Evolutionary conservation across 352 stramenopile genomes (phyloP).

Genomic region (Phytophthora pini): DNA sequence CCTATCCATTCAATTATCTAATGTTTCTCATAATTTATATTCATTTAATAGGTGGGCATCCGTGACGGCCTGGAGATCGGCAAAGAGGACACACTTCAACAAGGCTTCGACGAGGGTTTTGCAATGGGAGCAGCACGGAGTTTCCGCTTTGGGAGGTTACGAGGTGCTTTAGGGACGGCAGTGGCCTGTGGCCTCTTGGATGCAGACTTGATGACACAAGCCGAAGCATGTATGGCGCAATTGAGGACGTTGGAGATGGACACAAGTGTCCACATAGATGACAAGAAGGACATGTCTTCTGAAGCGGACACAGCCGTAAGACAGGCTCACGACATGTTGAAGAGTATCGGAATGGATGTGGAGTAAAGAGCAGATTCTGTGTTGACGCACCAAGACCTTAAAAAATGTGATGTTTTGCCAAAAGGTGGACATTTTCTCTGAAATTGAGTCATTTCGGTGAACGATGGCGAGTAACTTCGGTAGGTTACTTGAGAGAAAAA

Average conservation of each 20-base stretch:
- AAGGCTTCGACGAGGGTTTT: conserved; percentile 76
- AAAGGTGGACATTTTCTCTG: too few relatives aligned
- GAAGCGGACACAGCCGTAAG: conserved; percentile 1
- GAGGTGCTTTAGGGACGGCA: conserved; percentile 51
- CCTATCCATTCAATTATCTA: neutral
- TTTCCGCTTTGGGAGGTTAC: conserved; percentile 56
- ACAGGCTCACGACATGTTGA: conserved; percentile 24
- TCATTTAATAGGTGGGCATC: conserved; percentile 54
- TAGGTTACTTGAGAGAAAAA: too few relatives aligned
- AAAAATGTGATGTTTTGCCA: too few relatives aligned
- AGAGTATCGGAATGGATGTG: conserved; percentile 24
- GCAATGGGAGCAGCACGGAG: conserved; percentile 34
- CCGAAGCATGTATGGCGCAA: conserved; percentile 14
- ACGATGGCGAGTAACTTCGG: too few relatives aligned
- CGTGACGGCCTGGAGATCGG: conserved; percentile 73
- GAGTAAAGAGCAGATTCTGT: too few relatives aligned
- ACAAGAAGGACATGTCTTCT: conserved; percentile 6
- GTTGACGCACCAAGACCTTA: too few relatives aligned
- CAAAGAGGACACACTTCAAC: conserved; percentile 75
- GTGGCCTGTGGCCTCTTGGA: conserved; percentile 32
- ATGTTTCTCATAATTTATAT: conserved; percentile 20
- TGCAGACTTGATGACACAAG: conserved; percentile 4
- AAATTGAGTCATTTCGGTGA: too few relatives aligned
- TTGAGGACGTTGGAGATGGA: conserved; percentile 36
- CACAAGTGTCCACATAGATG: conserved; percentile 13